Base-by-base conservation (phyloP, 306 rosid species). In the Acacia melanoxylon region DNA sequence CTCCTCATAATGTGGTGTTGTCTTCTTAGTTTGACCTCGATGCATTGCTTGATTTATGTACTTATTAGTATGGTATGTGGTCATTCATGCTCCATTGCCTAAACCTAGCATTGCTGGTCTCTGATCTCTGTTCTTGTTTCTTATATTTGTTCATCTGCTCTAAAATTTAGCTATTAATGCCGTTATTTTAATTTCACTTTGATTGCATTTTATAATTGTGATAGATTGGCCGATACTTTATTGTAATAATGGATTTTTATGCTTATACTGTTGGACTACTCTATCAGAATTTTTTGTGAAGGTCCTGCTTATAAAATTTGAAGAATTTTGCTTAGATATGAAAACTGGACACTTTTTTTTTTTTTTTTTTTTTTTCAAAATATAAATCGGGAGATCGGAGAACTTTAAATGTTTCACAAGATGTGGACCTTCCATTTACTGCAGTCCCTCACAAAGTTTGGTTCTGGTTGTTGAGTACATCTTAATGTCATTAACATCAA, bases 1-100 rank as follows among this genome's bases (percentile, higher is more conserved):
- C 88, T 96, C 72, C 97, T 96, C 75, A 96, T 91, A 46, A 93
- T 94, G 93, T 96, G 99, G 99, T 90, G 99, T 85, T 92, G 90
- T 86, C 90, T 96, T 79, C 98, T 96, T 78, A 89, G 94, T 89
- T 79, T 96, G 84, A 96, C 99, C 29, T 96, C 99, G 40, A 87
- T 94, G 89, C 84, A 91, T 82, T 93, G 97, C 92, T 81, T 96
- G 92, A 87, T 86, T 83, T 94, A 90, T 56, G 95, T 96, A 79
- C 97, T 96, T 87, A 85, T 92, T 74, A 89, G 97, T 82, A 93
- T 94, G 98, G 99, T 93, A 92, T 72, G 92, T 78, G 46, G 72
- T 81, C 40, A 40, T 83, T 81, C 45, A 37, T 80, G 29, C 80
- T 61, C 70, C 48, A 37, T 19, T 68, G 41, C 52, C n/a, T 68